Percentiles rank a stretch among this genome's conserved stretches.
Conservation (phyloP, 2,329 filamentous ascomycete genomes). For the Aciculosporium take region DNA sequence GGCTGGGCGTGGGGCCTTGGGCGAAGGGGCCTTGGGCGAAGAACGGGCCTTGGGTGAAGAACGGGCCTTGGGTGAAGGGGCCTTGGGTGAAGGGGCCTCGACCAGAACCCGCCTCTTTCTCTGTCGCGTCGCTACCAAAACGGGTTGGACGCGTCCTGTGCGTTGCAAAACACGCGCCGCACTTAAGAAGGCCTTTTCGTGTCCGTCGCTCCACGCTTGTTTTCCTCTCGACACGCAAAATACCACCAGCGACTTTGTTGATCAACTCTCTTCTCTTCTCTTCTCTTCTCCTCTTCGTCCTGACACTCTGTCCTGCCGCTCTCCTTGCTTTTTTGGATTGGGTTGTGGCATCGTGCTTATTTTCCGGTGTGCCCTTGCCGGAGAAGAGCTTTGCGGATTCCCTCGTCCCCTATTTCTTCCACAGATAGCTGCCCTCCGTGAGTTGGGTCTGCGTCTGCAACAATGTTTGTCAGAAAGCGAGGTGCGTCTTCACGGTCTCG, state of each 20-base stretch:
- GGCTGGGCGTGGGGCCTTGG: too few species aligned
- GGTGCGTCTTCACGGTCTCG: constrained; percentile 28
- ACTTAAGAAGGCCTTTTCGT: constrained; percentile 22
- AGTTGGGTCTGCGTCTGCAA: constrained; percentile 15
- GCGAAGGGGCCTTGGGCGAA: too few species aligned
- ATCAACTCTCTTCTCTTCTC: neutral
- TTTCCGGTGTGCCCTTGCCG: constrained; percentile 13
- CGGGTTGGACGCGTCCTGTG: constrained; percentile 18
- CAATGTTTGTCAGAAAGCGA: constrained; percentile 51
- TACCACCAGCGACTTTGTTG: constrained; percentile 7
- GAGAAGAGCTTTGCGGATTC: constrained; percentile 12
- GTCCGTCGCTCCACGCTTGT: constrained; percentile 7
- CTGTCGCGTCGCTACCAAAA: constrained; percentile 20
- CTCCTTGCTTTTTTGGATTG: constrained; percentile 1
- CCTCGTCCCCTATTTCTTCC: constrained; percentile 10
- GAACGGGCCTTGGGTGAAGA: too few species aligned
- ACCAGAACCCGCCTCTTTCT: too few species aligned
- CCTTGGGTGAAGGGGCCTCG: too few species aligned
- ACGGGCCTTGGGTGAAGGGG: too few species aligned
- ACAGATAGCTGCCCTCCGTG: constrained; percentile 11
- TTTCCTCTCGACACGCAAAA: constrained; percentile 11
- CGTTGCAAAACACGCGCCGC: constrained; percentile 18
- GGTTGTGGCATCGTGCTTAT: constrained; percentile 11
- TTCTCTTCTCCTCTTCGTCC: neutral
- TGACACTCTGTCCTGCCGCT: neutral